A percentile compares a stretch with the other conserved stretches of the same genome.
Conservation (phyloP, 2,329 filamentous ascomycete species). For the Fusarium compactum region DNA sequence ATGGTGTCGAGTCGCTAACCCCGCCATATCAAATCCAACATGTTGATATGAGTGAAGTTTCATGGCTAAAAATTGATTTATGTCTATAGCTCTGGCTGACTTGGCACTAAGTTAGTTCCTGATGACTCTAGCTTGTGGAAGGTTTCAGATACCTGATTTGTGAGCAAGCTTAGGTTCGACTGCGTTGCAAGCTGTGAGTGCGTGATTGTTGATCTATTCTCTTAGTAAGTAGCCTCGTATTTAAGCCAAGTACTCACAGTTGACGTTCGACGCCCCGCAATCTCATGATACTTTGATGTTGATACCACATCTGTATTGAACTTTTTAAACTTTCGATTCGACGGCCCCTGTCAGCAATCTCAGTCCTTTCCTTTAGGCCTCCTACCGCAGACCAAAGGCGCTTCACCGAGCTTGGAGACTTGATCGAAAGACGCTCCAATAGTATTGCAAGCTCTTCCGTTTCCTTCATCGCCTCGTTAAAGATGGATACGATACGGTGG, state of each 20-base stretch:
- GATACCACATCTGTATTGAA: not conserved
- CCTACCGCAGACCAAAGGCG: not conserved
- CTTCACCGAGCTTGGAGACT: rapidly evolving
- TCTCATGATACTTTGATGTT: not conserved
- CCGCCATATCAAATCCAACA: too few relatives aligned
- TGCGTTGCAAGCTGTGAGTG: not conserved
- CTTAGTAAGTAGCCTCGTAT: not conserved
- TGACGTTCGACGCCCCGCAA: rapidly evolving
- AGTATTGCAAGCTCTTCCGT: rapidly evolving
- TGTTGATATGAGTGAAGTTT: rapidly evolving
- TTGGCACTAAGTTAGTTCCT: rapidly evolving
- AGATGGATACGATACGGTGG: not conserved
- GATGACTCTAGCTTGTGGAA: too few relatives aligned
- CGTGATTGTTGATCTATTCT: not conserved
- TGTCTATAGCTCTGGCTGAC: not conserved
- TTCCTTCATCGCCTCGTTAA: not conserved
- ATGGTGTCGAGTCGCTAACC: rapidly evolving
- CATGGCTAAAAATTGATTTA: not conserved
- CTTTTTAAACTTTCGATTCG: not conserved
- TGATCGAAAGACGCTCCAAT: rapidly evolving
- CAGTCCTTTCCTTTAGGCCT: rapidly evolving
- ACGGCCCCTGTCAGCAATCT: rapidly evolving
- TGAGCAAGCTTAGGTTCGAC: not conserved
- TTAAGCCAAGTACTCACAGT: rapidly evolving
- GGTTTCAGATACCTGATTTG: not conserved